These are phyloP conservation scores for Beauveria scarabaeidicola DNA, from an alignment of 2,329 filamentous ascomycete genomes.

Conservation along the genomic window DNA sequence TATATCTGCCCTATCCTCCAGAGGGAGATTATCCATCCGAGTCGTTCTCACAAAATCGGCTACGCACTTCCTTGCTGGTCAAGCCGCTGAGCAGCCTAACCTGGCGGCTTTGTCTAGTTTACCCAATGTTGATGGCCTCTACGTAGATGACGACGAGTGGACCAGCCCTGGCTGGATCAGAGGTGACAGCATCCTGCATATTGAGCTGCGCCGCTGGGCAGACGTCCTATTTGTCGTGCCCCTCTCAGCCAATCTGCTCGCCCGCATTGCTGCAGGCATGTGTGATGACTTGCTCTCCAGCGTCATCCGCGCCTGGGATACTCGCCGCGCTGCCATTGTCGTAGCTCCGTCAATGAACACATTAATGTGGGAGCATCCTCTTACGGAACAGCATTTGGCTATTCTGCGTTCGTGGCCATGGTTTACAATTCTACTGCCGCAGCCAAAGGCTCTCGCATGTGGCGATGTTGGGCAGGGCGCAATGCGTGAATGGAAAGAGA, in stretches of 20 bases:
- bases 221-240: slow-evolving; percentile 74
- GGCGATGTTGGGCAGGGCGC: slow-evolving; percentile 75
- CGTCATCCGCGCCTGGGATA: slow-evolving; percentile 84
- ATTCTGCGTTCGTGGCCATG: slow-evolving; percentile 56
- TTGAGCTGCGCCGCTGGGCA: slow-evolving; percentile 73
- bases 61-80: slow-evolving; percentile 64
- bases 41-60: slow-evolving; percentile 71
- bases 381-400: slow-evolving; percentile 64
- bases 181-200: slow-evolving; percentile 77
- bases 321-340: slow-evolving; percentile 57
- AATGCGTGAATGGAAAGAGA: slow-evolving; percentile 73
- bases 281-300: slow-evolving; percentile 67
- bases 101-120: slow-evolving; percentile 49
- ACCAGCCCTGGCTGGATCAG: slow-evolving; percentile 59
- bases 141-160: slow-evolving; percentile 85
- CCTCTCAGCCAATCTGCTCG: slow-evolving; percentile 74
- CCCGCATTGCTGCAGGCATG: slow-evolving; percentile 72
- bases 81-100: slow-evolving; percentile 68
- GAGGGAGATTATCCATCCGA: slow-evolving; percentile 64
- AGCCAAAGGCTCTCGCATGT: slow-evolving; percentile 73
- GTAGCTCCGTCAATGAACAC: slow-evolving; percentile 84
- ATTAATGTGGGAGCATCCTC: slow-evolving; percentile 80
- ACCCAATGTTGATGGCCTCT: slow-evolving; percentile 70
- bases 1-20: slow-evolving; percentile 45
- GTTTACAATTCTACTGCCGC: slow-evolving; percentile 65